Evolutionary conservation across 108 stramenopile genomes (phyloP).

Genomic region (Conticribra guillardii): DNA sequence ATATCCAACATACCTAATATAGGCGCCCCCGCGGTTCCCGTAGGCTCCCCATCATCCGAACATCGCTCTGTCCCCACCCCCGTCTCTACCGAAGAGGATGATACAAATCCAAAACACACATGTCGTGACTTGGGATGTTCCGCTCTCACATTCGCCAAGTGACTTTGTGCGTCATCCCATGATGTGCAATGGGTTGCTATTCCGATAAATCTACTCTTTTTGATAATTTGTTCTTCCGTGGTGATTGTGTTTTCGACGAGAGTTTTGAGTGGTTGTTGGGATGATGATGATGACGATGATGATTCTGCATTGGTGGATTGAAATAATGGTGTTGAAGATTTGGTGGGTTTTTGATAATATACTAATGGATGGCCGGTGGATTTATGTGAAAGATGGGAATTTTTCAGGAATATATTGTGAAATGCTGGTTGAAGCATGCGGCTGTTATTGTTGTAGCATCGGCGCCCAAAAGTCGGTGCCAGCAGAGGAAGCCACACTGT

Average conservation of each 20-base stretch:
- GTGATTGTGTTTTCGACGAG: slow-evolving; percentile 23
- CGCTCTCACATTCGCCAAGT: slow-evolving; percentile 48
- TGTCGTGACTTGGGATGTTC: slow-evolving; percentile 87
- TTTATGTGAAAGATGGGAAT: no score
- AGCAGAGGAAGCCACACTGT: no score
- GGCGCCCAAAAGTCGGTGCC: no score
- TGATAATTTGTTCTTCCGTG: slow-evolving; percentile 63
- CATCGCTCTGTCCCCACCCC: slow-evolving; percentile 62
- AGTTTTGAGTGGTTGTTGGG: slow-evolving; percentile 21
- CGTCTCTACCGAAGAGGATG: slow-evolving; percentile 14
- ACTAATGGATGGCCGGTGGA: no score
- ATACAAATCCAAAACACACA: slow-evolving; percentile 73
- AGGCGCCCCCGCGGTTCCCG: slow-evolving; percentile 81
- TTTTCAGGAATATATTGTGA: no score
- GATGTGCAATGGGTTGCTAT: slow-evolving; percentile 60
- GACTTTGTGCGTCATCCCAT: slow-evolving; percentile 71
- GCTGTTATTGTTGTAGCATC: no score
- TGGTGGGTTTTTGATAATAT: not conserved
- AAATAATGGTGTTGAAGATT: not conserved
- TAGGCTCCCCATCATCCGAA: slow-evolving; percentile 88
- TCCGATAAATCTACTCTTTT: slow-evolving; percentile 84
- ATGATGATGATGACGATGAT: not conserved
- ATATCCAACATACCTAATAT: slow-evolving; percentile 54
- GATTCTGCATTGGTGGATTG: not conserved
- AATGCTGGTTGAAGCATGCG: no score